phyloP scores from a whole-genome alignment of 2,329 filamentous ascomycete genomes.

The Cordyceps javanica region DNA sequence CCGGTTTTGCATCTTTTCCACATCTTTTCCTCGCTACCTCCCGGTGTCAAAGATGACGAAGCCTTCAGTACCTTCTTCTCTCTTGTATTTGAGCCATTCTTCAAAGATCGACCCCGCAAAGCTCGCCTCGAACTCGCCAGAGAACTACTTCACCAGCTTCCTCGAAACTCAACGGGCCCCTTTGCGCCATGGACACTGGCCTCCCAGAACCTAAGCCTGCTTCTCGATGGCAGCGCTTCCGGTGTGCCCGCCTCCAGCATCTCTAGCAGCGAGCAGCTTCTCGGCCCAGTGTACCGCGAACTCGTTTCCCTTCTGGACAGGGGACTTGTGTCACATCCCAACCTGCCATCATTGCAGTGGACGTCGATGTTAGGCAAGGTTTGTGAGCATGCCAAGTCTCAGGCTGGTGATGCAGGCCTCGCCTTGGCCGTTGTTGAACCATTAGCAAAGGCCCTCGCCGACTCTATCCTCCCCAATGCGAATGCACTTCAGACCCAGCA shows the following conservation, averaged over 20 bases:
- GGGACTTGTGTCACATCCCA: constrained; percentile 46
- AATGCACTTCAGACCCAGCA: background rate
- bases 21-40: constrained; percentile 48
- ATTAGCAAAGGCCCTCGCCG: constrained; percentile 50
- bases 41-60: constrained; percentile 41
- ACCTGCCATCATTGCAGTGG: constrained; percentile 43
- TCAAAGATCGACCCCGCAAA: constrained; percentile 41
- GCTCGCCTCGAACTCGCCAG: constrained; percentile 40
- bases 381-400: constrained; percentile 48
- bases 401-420: constrained; percentile 62
- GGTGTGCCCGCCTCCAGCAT: constrained; percentile 18
- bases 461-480: constrained; percentile 23
- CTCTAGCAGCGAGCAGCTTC: constrained; percentile 33
- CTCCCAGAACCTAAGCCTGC: constrained; percentile 38
- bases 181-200: constrained; percentile 48
- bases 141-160: constrained; percentile 45
- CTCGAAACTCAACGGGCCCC: constrained; percentile 37
- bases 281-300: constrained; percentile 65
- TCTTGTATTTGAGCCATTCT: constrained; percentile 52
- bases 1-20: constrained; percentile 62
- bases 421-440: constrained; percentile 65
- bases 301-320: constrained; percentile 60
- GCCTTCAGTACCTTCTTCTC: constrained; percentile 40
- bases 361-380: constrained; percentile 51
- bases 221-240: constrained; percentile 32